Evolutionary conservation across 2,329 filamentous ascomycete species (phyloP).

Genomic region (Pseudogymnoascus sp.): DNA sequence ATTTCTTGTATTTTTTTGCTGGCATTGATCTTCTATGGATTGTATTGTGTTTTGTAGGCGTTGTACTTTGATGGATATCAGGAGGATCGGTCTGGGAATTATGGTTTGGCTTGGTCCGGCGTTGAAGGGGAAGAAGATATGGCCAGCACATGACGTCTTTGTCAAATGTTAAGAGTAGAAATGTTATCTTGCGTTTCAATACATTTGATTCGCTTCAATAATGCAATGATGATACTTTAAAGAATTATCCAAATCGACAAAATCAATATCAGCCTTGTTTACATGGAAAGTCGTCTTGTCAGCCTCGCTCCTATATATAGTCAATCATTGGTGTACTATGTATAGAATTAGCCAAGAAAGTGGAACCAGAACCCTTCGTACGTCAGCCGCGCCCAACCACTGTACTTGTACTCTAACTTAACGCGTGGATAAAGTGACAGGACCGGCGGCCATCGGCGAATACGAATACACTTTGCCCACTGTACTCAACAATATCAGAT

Average conservation of each 20-base stretch:
- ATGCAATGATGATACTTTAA: not conserved
- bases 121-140: conserved; percentile 1
- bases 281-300: not conserved
- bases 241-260: not conserved
- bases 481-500: not conserved
- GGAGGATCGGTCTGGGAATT: not conserved
- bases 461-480: not conserved
- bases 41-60: conserved; percentile 8
- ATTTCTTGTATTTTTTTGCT: conserved; percentile 8
- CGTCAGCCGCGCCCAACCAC: not conserved
- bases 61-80: conserved; percentile 9
- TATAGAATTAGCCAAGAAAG: not conserved
- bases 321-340: not conserved
- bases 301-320: not conserved
- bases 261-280: not conserved
- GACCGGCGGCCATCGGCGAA: not conserved
- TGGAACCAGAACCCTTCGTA: not conserved
- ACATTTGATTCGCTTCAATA: not conserved
- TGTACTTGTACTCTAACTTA: not conserved
- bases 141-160: not conserved
- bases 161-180: conserved; percentile 6
- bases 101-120: not conserved
- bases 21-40: not conserved
- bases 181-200: conserved; percentile 4
- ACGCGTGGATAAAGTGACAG: not conserved